Evolutionary conservation across 768 basidiomycete genomes (phyloP).

Genomic region (Suillus variegatus): DNA sequence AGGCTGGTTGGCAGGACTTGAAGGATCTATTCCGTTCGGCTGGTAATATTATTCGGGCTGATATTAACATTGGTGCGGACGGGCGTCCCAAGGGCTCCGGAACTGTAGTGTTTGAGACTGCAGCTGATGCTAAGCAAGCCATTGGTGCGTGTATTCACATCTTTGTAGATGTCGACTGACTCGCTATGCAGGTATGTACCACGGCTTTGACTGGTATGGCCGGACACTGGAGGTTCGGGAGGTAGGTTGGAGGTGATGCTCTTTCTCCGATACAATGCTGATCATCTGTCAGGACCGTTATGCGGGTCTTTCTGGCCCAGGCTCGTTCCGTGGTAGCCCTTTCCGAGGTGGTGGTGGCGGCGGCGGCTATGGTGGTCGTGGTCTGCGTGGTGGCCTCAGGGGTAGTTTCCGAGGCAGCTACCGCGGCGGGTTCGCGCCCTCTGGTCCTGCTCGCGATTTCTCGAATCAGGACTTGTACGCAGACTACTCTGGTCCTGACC

Average conservation of each 20-base stretch:
- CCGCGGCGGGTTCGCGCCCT: conserved; percentile 55
- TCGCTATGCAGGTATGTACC: conserved; percentile 76
- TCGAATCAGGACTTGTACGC: conserved; percentile 90
- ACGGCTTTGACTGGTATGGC: conserved; percentile 97
- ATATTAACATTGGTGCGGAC: conserved; percentile 92
- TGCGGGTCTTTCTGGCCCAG: conserved; percentile 76
- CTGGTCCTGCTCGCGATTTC: conserved; percentile 63
- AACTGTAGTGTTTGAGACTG: conserved; percentile 93
- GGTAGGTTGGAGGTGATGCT: conserved; percentile 43
- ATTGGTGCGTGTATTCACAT: conserved; percentile 63
- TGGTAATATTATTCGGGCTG: conserved; percentile 93
- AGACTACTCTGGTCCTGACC: conserved; percentile 89
- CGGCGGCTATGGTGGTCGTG: conserved; percentile 43
- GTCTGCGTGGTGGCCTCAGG: conserved; percentile 52
- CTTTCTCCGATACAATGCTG: not conserved
- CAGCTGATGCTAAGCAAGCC: conserved; percentile 89
- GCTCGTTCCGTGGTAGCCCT: conserved; percentile 52
- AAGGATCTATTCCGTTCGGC: conserved; percentile 97
- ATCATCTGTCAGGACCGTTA: conserved; percentile 72
- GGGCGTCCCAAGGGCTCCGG: conserved; percentile 95
- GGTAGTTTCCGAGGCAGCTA: conserved; percentile 55
- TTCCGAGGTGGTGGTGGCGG: conserved; percentile 23
- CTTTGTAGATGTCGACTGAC: not conserved
- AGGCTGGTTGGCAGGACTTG: conserved; percentile 98
- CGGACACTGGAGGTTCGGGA: conserved; percentile 94